Percentiles rank a stretch among this genome's conserved stretches.
Evolutionary conservation across 2,329 filamentous ascomycete species (phyloP).

Genomic region (Pseudogymnoascus sp.): DNA sequence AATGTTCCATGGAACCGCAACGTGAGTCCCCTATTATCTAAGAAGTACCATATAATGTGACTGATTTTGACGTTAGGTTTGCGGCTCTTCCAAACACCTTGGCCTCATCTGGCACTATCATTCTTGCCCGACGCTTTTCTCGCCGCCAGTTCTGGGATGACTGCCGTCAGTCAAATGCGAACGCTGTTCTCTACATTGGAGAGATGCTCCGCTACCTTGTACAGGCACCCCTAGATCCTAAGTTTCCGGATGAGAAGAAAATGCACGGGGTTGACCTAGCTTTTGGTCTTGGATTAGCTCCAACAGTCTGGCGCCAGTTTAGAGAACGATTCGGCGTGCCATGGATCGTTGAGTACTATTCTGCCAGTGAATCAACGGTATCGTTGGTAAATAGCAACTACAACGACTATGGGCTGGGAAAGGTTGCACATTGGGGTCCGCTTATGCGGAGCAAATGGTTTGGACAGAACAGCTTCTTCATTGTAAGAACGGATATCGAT

Average conservation of each 20-base stretch:
- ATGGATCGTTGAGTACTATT: conserved; percentile 1
- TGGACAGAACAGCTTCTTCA: neutral
- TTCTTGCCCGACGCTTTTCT: neutral
- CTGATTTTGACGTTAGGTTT: neutral
- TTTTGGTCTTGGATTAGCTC: neutral
- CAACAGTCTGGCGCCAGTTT: neutral
- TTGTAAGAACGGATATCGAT: neutral
- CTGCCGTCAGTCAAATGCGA: neutral
- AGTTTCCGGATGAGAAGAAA: neutral
- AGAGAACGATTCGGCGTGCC: neutral
- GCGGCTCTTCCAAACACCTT: neutral
- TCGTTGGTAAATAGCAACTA: neutral
- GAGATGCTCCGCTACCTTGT: neutral
- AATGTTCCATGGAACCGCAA: neutral
- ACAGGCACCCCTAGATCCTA: neutral
- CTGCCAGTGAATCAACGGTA: neutral
- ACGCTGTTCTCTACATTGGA: neutral
- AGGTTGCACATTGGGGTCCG: neutral
- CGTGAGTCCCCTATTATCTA: neutral
- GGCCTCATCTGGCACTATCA: neutral
- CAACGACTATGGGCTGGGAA: neutral
- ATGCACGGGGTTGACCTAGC: neutral
- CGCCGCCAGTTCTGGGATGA: neutral
- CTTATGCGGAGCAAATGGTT: neutral
- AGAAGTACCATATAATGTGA: neutral